Base-by-base conservation (phyloP, 2,329 filamentous ascomycete genomes). In the Aspergillus clavatus region DNA sequence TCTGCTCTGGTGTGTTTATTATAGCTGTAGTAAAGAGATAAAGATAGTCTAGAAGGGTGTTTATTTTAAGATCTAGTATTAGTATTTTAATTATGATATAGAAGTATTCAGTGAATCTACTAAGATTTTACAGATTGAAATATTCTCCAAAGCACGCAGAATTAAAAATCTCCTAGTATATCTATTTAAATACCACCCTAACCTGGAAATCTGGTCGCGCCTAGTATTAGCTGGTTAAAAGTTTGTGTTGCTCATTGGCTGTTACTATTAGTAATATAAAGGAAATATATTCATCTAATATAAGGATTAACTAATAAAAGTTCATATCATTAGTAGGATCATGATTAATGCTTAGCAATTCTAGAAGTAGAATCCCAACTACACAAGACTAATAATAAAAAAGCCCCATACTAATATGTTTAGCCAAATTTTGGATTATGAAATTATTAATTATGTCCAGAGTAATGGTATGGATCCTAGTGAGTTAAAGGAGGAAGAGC, bases 71-170 rank as follows among this genome's bases (percentile, higher is more conserved):
- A 28, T 28, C 11, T 3, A 28, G 26, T 51, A 42, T 42, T 45
- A 47, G n/a, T 54, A 57, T 52, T 45, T 61, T 16, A 49, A 59
- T 46, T 61, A 53, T 48, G 50, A 63, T 33, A 50, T 53, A 42
- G 52, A 58, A 42, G 42, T 52, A 22, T 58, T 63, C 42, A 49
- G 51, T 29, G 41, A 55, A 38, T 43, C 46, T 21, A 49, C 43
- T 12, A 53, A 48, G 40, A 46, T 49, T 21, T 37, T 56, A 23
- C 16, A 46, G 36, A 54, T 59, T 42, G 36, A 38, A 35, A 43
- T 42, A 18, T 59, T 58, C 43, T 39, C 27, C 33, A 50, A 49
- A 39, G 40, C 46, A 35, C 46, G 35, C 36, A 27, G 37, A 24
- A 57, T 67, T 45, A 52, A 50, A 38, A 33, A 45, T 36, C 52